Evolutionary conservation across 768 basidiomycete species (phyloP).

Genomic region (Candolleomyces aberdarensis): DNA sequence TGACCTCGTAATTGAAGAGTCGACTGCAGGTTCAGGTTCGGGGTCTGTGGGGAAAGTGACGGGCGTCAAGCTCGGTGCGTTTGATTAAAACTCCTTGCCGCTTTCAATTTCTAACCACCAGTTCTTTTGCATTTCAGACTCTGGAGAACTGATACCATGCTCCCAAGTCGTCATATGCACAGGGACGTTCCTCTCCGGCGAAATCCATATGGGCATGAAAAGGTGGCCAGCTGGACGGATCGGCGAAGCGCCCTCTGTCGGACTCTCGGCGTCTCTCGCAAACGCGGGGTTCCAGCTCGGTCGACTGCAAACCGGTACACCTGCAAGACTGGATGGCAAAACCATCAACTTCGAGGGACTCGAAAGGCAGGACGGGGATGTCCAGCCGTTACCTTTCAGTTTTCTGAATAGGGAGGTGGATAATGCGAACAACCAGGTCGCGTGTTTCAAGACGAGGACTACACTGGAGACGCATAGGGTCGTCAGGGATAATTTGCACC

Average conservation of each 20-base stretch:
- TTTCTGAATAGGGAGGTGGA: slow-evolving; percentile 66
- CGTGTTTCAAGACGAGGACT: slow-evolving; percentile 72
- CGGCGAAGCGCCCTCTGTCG: slow-evolving; percentile 65
- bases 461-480: slow-evolving; percentile 70
- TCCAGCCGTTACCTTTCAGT: slow-evolving; percentile 67
- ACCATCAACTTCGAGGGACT: slow-evolving; percentile 70
- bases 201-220: slow-evolving; percentile 85
- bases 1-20: slow-evolving; percentile 67
- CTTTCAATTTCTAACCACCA: not conserved
- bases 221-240: slow-evolving; percentile 78
- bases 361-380: slow-evolving; percentile 65
- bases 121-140: slow-evolving; percentile 55
- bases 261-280: slow-evolving; percentile 73
- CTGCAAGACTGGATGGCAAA: slow-evolving; percentile 67
- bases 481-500: slow-evolving; percentile 72
- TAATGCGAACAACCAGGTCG: slow-evolving; percentile 74
- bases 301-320: slow-evolving; percentile 83
- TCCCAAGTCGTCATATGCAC: slow-evolving; percentile 86
- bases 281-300: slow-evolving; percentile 79
- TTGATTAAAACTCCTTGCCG: not conserved
- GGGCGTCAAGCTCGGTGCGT: slow-evolving; percentile 68
- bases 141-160: slow-evolving; percentile 71
- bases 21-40: slow-evolving; percentile 27
- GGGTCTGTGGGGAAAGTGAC: slow-evolving; percentile 46
- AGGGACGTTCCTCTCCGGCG: slow-evolving; percentile 87